phyloP scores from a whole-genome alignment of 2,329 filamentous ascomycete genomes.

The Arthrobotrys entomopaga region DNA sequence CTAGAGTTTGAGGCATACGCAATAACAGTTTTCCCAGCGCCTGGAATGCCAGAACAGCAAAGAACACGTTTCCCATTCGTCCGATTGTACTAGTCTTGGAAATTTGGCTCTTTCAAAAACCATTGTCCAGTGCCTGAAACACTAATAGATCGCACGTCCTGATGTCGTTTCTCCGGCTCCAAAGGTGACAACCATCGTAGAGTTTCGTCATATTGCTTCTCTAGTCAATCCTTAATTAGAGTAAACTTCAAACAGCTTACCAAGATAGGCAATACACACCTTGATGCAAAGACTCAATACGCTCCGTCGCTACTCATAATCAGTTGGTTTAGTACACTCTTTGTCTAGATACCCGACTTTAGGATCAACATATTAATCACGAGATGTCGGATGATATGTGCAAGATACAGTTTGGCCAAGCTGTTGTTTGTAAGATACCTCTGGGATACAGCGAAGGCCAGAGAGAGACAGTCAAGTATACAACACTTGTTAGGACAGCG shows the following conservation, averaged over 20 bases:
- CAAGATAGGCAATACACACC: constrained; percentile 9
- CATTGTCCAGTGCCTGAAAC: constrained; percentile 10
- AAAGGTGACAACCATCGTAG: constrained; percentile 32
- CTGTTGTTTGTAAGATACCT: too few species aligned
- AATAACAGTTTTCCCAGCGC: constrained; percentile 31
- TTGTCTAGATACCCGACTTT: background rate
- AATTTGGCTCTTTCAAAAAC: constrained; percentile 28
- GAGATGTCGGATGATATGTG: too few species aligned
- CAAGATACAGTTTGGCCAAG: too few species aligned
- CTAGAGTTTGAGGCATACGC: constrained; percentile 17
- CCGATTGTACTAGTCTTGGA: constrained; percentile 6
- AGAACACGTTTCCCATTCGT: constrained; percentile 9
- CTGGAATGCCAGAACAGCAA: constrained; percentile 32
- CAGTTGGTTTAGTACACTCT: background rate
- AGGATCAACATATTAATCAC: background rate
- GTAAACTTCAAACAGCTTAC: background rate
- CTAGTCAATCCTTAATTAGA: constrained; percentile 17
- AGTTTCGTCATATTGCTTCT: constrained; percentile 17
- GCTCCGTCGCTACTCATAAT: constrained; percentile 11
- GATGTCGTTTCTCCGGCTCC: constrained; percentile 18
- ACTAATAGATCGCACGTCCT: background rate
- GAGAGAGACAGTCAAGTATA: too few species aligned
- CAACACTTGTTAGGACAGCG: too few species aligned
- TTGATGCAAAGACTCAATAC: constrained; percentile 14
- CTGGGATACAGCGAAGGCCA: too few species aligned